These are phyloP conservation scores for Chaetomium globosum DNA, from an alignment of 2,329 filamentous ascomycete species.

Conservation along the genomic window DNA sequence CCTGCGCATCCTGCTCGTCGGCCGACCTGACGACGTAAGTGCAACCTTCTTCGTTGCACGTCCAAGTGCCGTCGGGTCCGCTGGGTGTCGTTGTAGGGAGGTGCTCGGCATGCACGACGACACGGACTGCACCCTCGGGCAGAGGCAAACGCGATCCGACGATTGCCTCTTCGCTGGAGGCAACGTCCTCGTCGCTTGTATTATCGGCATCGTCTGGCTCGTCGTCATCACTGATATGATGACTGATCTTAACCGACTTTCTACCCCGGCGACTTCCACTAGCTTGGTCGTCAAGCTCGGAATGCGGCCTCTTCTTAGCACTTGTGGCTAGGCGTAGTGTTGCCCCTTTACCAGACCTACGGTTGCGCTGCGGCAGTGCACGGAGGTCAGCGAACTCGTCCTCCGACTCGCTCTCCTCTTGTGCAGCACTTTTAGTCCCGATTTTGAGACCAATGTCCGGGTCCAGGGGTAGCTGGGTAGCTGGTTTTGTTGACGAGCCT, in stretches of 20 bases:
- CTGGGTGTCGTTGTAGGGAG: constrained; percentile 53
- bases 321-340: constrained; percentile 48
- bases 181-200: constrained; percentile 34
- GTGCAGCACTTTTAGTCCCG: constrained; percentile 34
- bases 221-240: constrained; percentile 43
- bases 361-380: constrained; percentile 39
- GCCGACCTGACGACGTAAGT: constrained; percentile 64
- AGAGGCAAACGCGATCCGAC: constrained; percentile 27
- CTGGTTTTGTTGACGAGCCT: constrained; percentile 6
- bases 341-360: constrained; percentile 50
- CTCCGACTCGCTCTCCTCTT: constrained; percentile 31
- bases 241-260: constrained; percentile 44
- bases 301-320: constrained; percentile 51
- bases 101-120: constrained; percentile 55
- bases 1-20: constrained; percentile 57
- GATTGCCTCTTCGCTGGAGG: constrained; percentile 18
- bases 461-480: constrained; percentile 24
- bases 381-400: constrained; percentile 26
- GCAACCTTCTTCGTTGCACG: constrained; percentile 66
- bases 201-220: constrained; percentile 30
- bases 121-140: constrained; percentile 41
- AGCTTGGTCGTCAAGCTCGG: constrained; percentile 44
- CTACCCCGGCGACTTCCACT: constrained; percentile 40
- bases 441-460: constrained; percentile 30
- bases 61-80: constrained; percentile 66